Base-by-base conservation (phyloP, 2,329 filamentous ascomycete genomes). In the Talaromyces sp. region DNA sequence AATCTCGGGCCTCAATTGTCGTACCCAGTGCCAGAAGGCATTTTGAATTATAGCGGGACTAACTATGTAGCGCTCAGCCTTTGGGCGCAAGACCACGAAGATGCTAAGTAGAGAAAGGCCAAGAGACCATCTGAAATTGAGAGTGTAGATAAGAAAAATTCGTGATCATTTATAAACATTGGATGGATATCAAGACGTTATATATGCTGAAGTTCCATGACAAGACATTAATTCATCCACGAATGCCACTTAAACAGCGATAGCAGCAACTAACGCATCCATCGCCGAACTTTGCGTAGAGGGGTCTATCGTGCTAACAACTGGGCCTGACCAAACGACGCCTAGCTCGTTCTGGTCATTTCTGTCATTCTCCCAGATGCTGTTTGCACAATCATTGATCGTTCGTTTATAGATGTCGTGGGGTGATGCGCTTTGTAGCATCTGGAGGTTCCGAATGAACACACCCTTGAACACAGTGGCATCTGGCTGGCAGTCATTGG, bases 381-480 rank as follows among this genome's bases (percentile, higher is more conserved):
- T 81, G 56, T 86, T 74, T 9, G 87, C 87, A 52, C 88, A 90
- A 24, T 69, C 73, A 43, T 78, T 68, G 51, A 90, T 81, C 50
- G 86, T 85, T 2, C 72, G 65, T 11, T 70, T 73, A 63, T 85
- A 86, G 9, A 67, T 67, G 3, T 75, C 67, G 33, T 80, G 72
- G 0, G 82, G 81, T 1, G 77, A 78, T 2, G 70, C 80, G 1
- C 71, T 64, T 19, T 87, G 76, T 30, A 91, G 70, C 49, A 82
- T 80, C 30, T 79, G 77, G 17, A 91, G 72, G 64, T 88, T 88
- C 17, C 86, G 80, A 14, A 83, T 77, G 57, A 90, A 89, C 32
- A 90, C 77, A 3, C 88, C 88, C 70, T 91, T 90, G 79, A 90
- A 91, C 63, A 88, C 84, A 30, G 82, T 77, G 1, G 77, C 80